A percentile compares a stretch with the other conserved stretches of the same genome.
phyloP scores from a whole-genome alignment of 2,329 filamentous ascomycete genomes.

The Colletotrichum limetticola region DNA sequence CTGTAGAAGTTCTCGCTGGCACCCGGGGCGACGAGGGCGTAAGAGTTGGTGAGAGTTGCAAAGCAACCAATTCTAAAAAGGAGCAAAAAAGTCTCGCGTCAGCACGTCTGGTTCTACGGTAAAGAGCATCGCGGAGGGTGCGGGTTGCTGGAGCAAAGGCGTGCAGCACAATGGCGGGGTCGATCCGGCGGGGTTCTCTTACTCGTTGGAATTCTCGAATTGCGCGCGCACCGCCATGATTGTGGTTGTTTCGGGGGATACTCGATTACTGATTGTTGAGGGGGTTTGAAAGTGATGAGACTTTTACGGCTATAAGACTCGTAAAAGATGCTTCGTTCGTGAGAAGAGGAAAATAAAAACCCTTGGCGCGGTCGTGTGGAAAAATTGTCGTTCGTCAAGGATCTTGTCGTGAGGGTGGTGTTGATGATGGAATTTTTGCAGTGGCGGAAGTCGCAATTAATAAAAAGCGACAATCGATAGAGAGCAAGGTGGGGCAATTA shows the following conservation, averaged over 20 bases:
- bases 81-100: conserved; percentile 26
- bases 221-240: conserved; percentile 77
- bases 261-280: background rate
- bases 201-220: conserved; percentile 95
- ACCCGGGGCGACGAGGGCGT: conserved; percentile 92
- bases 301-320: background rate
- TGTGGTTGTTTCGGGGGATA: conserved; percentile 26
- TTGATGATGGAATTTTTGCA: conserved; percentile 35
- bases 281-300: background rate
- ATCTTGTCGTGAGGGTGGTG: conserved; percentile 19
- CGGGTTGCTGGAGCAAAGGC: conserved; percentile 14
- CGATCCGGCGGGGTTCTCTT: conserved; percentile 50
- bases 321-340: background rate
- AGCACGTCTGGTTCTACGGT: conserved; percentile 29
- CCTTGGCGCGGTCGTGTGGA: background rate
- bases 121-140: conserved; percentile 28
- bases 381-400: conserved; percentile 1
- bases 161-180: conserved; percentile 37
- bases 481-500: conserved; percentile 18
- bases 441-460: conserved; percentile 33
- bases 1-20: conserved; percentile 99
- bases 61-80: conserved; percentile 89
- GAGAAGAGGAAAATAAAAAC: background rate
- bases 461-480: conserved; percentile 32
- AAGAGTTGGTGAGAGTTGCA: conserved; percentile 95